Conservation (phyloP, 2,329 filamentous ascomycete genomes). For the Mycosphaerella sp. region DNA sequence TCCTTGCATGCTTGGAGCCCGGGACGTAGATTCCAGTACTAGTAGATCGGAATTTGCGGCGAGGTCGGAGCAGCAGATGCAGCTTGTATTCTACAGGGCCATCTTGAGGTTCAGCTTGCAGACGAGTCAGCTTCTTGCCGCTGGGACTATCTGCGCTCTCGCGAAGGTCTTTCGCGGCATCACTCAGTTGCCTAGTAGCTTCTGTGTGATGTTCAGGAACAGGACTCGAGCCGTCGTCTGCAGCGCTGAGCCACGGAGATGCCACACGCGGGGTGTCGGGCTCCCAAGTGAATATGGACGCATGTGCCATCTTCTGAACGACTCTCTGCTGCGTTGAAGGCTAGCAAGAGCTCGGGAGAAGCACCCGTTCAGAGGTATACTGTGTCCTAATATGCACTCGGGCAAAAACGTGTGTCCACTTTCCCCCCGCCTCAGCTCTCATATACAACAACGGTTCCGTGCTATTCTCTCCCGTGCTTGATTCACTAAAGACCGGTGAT, state of each 20-base stretch:
- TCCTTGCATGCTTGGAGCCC: slow-evolving; percentile 46
- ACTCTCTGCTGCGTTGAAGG: not conserved
- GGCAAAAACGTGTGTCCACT: not conserved
- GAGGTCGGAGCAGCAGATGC: slow-evolving; percentile 73
- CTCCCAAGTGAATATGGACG: slow-evolving; percentile 90
- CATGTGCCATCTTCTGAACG: not conserved
- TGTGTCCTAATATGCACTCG: not conserved
- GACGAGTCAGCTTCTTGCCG: slow-evolving; percentile 52
- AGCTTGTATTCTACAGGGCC: slow-evolving; percentile 96
- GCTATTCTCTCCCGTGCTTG: slow-evolving; percentile 12
- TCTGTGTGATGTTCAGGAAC: not conserved
- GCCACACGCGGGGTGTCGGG: slow-evolving; percentile 79
- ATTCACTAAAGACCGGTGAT: slow-evolving; percentile 42
- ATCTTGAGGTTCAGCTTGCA: slow-evolving; percentile 87
- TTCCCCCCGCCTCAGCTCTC: not conserved
- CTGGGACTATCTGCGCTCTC: slow-evolving; percentile 6
- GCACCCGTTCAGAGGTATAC: not conserved
- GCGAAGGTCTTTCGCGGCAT: slow-evolving; percentile 9
- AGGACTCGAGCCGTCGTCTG: slow-evolving; percentile 4
- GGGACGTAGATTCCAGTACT: slow-evolving; percentile 55
- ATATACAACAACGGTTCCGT: slow-evolving; percentile 8
- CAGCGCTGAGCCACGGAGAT: slow-evolving; percentile 70
- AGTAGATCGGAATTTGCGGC: slow-evolving; percentile 65
- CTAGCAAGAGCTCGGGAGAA: not conserved
- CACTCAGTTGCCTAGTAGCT: not conserved